Evolutionary conservation across 768 basidiomycete species (phyloP), one percentile per base, ranked within the genome.

Genomic region (Mycena metata): DNA sequence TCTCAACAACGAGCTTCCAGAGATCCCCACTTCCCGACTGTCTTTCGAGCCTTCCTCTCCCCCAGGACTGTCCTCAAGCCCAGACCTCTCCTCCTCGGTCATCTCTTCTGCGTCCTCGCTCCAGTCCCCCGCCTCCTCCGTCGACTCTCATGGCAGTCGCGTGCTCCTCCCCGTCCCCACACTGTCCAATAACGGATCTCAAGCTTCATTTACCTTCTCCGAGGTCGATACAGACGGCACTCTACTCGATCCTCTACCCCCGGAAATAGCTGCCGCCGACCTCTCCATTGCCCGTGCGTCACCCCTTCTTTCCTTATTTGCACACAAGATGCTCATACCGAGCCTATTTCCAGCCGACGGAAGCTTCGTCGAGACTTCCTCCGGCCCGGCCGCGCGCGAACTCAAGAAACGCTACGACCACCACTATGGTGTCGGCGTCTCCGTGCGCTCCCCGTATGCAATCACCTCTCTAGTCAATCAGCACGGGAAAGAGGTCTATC

Each of bases 391-490:
- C 33, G 93, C 93, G 15, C 87, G 88, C 45, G 92, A 92, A 72
- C 82, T 95, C 61, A 96, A 95, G 84, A 84, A 85, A 73, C 84
- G 87, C 33, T 93, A 91, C 74, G 94, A 96, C 76, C 86, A 89
- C 56, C 80, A 85, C 47, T 77, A 89, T 41, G 90, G 92, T 15
- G 91, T 95, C 35, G 85, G 88, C 17, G 84, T 86, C 73, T 83
- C 88, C 67, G 83, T 89, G 13, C 88, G 91, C 35, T 94, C 93
- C 15, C 93, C 94, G 3, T 95, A 90, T 75, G 89, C 89, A 43
- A 92, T 94, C 73, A 94, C 93, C n/a, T 90, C 90, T 10, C 90
- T 92, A 73, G 85, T 91, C 54, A 94, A 93, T 75, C 92, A 94
- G 75, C 89, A 92, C 78, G 94, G 94, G 60, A 89, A 89, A 73